These are phyloP conservation scores for Saccharomyces hybrid DNA, from an alignment of 1,139 yeast species.

Conservation along the genomic window DNA sequence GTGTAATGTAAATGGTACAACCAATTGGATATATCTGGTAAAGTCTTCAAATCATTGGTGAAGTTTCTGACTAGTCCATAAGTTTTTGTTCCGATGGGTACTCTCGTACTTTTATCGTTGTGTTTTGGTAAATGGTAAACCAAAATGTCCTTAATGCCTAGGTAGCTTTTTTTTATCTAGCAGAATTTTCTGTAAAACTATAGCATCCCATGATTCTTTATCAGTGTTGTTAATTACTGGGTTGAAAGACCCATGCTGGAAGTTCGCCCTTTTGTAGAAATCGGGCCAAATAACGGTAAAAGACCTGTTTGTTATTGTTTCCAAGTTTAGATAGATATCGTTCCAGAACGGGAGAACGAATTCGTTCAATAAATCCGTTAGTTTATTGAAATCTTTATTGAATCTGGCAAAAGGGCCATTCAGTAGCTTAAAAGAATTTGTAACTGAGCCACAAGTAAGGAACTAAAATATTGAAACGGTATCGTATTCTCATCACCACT, in stretches of 20 bases:
- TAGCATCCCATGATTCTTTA: slow-evolving; percentile 26
- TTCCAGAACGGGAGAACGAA: slow-evolving; percentile 28
- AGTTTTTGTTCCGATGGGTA: slow-evolving; percentile 11
- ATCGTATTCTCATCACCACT: slow-evolving; percentile 5
- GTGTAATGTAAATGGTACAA: slow-evolving; percentile 26
- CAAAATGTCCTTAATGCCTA: slow-evolving; percentile 28
- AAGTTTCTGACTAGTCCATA: slow-evolving; percentile 29
- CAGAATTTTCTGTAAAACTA: slow-evolving; percentile 23
- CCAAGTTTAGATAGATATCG: slow-evolving; percentile 23
- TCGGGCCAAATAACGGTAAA: slow-evolving; percentile 19
- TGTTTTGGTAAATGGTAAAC: slow-evolving; percentile 27
- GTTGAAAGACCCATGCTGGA: slow-evolving; percentile 5
- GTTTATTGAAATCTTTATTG: slow-evolving; percentile 8
- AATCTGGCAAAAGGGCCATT: slow-evolving; percentile 18
- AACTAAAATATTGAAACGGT: slow-evolving; percentile 18
- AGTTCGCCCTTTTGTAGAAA: slow-evolving; percentile 21
- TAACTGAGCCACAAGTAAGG: slow-evolving; percentile 26
- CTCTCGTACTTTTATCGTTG: neutral
- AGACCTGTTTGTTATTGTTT: slow-evolving; percentile 18
- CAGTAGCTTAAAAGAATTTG: slow-evolving; percentile 21
- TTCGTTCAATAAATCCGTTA: slow-evolving; percentile 27
- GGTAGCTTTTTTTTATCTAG: slow-evolving; percentile 25
- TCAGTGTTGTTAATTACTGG: neutral
- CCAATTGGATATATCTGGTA: slow-evolving; percentile 30
- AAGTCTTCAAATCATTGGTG: slow-evolving; percentile 17